Conservation (phyloP, 768 basidiomycete species). For the Lentinula sp. region DNA sequence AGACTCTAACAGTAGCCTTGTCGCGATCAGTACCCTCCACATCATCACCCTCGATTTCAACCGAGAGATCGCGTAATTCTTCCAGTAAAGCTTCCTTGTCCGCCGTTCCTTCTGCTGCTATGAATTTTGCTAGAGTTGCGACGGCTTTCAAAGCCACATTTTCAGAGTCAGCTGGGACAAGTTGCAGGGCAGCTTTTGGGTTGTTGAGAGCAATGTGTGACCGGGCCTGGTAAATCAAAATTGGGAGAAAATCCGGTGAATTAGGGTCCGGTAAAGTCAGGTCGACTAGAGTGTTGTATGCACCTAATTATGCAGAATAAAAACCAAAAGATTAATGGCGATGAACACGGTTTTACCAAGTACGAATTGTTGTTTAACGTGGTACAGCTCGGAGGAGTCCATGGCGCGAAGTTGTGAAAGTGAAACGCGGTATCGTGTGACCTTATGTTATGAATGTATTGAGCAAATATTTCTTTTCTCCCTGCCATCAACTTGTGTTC, state of each 20-base stretch:
- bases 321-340: neutral
- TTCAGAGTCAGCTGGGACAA: slow-evolving; percentile 54
- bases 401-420: slow-evolving; percentile 21
- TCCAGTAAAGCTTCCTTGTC: slow-evolving; percentile 63
- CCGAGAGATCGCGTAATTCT: slow-evolving; percentile 75
- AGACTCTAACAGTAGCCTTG: slow-evolving; percentile 67
- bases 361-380: slow-evolving; percentile 70
- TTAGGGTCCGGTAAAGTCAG: slow-evolving; percentile 51
- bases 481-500: neutral
- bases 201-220: slow-evolving; percentile 68
- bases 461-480: neutral
- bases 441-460: neutral
- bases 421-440: slow-evolving; percentile 13
- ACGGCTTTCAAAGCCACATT: slow-evolving; percentile 69
- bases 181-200: slow-evolving; percentile 44
- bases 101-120: slow-evolving; percentile 35
- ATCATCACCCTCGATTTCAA: slow-evolving; percentile 83
- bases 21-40: slow-evolving; percentile 60
- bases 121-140: slow-evolving; percentile 66
- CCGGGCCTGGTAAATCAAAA: slow-evolving; percentile 73
- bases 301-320: slow-evolving; percentile 33
- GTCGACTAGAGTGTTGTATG: slow-evolving; percentile 58
- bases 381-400: slow-evolving; percentile 61
- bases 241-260: slow-evolving; percentile 59
- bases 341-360: slow-evolving; percentile 39